Evolutionary conservation across 805 yeast genomes (phyloP).

Genomic region (Cephaloascus fragrans): DNA sequence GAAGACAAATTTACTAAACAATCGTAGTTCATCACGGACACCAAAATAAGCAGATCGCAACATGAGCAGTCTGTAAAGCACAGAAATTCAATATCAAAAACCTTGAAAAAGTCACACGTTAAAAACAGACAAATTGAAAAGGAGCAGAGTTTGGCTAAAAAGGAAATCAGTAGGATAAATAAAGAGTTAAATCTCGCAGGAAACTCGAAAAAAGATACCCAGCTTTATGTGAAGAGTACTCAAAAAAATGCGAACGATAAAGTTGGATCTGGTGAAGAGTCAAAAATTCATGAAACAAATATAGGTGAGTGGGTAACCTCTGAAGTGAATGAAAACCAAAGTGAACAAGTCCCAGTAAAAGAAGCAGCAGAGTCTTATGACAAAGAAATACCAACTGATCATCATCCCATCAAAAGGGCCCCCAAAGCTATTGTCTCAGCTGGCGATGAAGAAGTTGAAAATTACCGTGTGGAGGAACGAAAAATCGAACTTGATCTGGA

Average conservation of each 20-base stretch:
- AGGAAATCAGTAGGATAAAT: slow-evolving; percentile 6
- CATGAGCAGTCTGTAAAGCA: slow-evolving; percentile 25
- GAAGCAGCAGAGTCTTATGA: too few species aligned
- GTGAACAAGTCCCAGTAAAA: too few species aligned
- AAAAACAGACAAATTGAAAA: slow-evolving; percentile 10
- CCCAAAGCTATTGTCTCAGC: slow-evolving; percentile 4
- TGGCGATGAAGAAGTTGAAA: slow-evolving; percentile 11
- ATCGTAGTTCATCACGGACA: slow-evolving; percentile 24
- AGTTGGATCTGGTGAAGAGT: too few species aligned
- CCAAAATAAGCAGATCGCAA: slow-evolving; percentile 15
- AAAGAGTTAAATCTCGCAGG: slow-evolving; percentile 1
- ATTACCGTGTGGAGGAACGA: slow-evolving; percentile 14
- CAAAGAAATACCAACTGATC: too few species aligned
- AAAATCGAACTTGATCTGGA: slow-evolving; percentile 5
- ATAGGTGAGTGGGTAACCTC: too few species aligned
- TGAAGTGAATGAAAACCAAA: too few species aligned
- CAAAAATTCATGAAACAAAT: too few species aligned
- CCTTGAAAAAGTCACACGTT: slow-evolving; percentile 14
- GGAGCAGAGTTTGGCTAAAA: slow-evolving; percentile 7
- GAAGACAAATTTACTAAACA: background rate
- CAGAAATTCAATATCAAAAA: slow-evolving; percentile 9
- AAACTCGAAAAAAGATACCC: background rate
- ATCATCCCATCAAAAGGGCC: background rate
- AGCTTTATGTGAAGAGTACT: too few species aligned
- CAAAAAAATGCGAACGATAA: too few species aligned